Evolutionary conservation across 805 yeast genomes (phyloP).

Genomic region (Metschnikowia gruessii): DNA sequence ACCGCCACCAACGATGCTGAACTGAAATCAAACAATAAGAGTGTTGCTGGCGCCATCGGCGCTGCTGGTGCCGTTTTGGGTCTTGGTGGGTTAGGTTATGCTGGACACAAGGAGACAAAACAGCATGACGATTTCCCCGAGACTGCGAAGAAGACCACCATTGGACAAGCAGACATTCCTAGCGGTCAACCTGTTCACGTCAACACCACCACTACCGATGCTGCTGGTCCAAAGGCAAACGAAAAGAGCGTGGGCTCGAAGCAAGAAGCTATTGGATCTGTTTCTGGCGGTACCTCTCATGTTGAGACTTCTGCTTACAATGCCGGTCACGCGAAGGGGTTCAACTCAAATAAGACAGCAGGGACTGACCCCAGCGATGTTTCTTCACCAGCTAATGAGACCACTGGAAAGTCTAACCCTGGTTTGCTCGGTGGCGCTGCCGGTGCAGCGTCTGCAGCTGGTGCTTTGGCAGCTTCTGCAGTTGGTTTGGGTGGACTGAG

Average conservation of each 20-base stretch:
- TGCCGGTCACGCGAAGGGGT: constrained; percentile 16
- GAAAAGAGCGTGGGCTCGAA: too few species aligned
- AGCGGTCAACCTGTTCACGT: constrained; percentile 5
- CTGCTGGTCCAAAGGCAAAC: too few species aligned
- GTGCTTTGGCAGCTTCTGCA: constrained; percentile 19
- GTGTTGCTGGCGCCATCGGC: constrained; percentile 12
- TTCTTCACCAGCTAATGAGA: background rate
- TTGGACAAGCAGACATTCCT: constrained; percentile 3
- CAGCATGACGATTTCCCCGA: background rate
- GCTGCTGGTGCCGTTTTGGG: constrained; percentile 28
- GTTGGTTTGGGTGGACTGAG: constrained; percentile 5
- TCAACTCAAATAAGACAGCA: background rate
- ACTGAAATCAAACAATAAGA: background rate
- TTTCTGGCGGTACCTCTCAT: too few species aligned
- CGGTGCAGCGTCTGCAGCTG: constrained; percentile 16
- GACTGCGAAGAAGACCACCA: constrained; percentile 1
- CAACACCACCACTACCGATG: background rate
- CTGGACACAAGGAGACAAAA: constrained; percentile 1
- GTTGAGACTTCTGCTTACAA: constrained; percentile 7
- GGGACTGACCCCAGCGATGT: background rate
- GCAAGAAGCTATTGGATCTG: too few species aligned
- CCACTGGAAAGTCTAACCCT: constrained; percentile 10
- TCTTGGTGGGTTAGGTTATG: constrained; percentile 10
- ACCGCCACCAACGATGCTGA: background rate
- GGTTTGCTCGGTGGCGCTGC: constrained; percentile 15